Conservation (phyloP, 108 stramenopile species). For the Nannochloropsis oceanica region DNA sequence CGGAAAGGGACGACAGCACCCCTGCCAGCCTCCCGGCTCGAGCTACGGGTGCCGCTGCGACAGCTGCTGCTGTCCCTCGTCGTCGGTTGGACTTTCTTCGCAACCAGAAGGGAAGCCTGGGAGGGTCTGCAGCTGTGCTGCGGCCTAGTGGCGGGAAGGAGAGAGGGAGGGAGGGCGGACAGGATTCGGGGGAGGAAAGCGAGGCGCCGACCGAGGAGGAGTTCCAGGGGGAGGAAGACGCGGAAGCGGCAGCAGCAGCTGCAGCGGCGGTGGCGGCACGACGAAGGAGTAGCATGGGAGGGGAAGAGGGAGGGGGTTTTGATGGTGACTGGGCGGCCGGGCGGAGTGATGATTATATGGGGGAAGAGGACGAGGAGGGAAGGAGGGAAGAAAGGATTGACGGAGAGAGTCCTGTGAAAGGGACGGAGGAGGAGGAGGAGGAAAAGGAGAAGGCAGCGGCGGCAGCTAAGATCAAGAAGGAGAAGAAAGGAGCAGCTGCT, state of each 20-base stretch:
- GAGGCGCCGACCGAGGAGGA: constrained; percentile 12
- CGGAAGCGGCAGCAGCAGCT: neutral
- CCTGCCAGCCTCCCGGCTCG: neutral
- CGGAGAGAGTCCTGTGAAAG: neutral
- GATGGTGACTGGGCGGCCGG: neutral
- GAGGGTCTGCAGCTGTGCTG: neutral
- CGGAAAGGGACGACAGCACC: neutral
- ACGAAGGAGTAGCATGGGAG: neutral
- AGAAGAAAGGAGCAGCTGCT: neutral
- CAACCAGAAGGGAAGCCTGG: neutral
- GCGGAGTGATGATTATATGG: neutral
- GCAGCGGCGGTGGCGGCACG: neutral
- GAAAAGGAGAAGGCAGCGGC: neutral
- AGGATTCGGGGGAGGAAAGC: neutral
- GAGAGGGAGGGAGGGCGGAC: neutral
- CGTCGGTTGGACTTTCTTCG: neutral
- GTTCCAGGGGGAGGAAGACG: neutral
- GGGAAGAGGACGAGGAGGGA: neutral
- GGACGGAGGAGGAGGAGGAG: neutral
- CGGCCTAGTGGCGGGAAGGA: neutral
- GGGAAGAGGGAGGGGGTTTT: neutral
- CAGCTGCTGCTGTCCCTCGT: neutral
- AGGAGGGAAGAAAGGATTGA: neutral
- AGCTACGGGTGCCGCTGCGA: no score
- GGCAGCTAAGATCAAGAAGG: neutral